Evolutionary conservation across 2,329 filamentous ascomycete species (phyloP).

Genomic region (Verticillium dahliae): DNA sequence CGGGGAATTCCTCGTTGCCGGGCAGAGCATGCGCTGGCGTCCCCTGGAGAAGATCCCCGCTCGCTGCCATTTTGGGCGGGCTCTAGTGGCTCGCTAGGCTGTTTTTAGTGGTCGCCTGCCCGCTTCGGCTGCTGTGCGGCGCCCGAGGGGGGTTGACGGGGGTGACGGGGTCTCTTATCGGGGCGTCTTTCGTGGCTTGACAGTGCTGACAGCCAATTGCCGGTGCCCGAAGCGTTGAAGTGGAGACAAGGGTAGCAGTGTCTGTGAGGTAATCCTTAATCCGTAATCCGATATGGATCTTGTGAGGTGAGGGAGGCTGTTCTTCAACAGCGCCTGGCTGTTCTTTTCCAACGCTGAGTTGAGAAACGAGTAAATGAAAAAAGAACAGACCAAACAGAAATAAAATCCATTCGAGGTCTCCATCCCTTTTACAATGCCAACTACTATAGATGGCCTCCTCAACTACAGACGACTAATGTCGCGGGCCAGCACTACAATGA

Average conservation of each 20-base stretch:
- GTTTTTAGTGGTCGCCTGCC: conserved; percentile 3
- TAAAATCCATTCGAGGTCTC: not conserved
- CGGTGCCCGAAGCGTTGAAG: not conserved
- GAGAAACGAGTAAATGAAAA: not conserved
- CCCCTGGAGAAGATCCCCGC: conserved; percentile 9
- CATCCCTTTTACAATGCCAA: not conserved
- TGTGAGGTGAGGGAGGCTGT: not conserved
- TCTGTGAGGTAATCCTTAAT: not conserved
- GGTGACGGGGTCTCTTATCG: conserved; percentile 4
- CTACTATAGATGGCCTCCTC: not conserved
- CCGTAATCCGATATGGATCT: not conserved
- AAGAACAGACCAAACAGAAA: not conserved
- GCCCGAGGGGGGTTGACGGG: not conserved
- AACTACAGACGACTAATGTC: not conserved
- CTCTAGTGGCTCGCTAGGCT: conserved; percentile 10
- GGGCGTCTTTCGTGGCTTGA: conserved; percentile 2
- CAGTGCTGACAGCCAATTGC: conserved; percentile 10
- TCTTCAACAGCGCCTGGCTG: no score
- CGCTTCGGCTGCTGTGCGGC: conserved; percentile 9
- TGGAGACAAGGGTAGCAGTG: not conserved
- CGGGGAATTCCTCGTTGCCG: conserved; percentile 32
- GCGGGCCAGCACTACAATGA: not conserved
- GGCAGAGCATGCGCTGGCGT: conserved; percentile 16
- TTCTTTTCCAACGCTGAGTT: not conserved
- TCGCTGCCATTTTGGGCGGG: conserved; percentile 10